A percentile compares a stretch with the other conserved stretches of the same genome.
Evolutionary conservation across 345 rosid genomes (phyloP).

Genomic region (Raphanus sativus): DNA sequence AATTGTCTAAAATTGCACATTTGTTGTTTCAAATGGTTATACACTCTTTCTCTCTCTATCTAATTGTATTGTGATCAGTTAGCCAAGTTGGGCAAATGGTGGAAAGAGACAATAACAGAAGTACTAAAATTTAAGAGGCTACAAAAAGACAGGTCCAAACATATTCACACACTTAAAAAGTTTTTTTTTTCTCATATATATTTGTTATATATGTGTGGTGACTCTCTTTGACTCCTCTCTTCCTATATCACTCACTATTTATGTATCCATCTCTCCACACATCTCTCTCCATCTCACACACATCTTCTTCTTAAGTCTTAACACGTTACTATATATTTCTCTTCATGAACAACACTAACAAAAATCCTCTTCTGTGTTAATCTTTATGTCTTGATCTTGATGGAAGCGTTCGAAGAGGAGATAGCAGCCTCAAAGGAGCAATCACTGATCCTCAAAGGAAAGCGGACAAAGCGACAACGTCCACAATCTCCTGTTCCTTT

Average conservation of each 20-base stretch:
- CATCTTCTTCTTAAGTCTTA: conserved; percentile 9
- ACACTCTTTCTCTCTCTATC: conserved; percentile 27
- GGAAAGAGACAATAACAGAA: conserved; percentile 38
- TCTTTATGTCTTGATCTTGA: conserved; percentile 16
- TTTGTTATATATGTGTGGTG: conserved; percentile 36
- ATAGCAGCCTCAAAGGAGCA: conserved; percentile 40
- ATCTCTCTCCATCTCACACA: conserved; percentile 41
- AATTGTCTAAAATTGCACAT: conserved; percentile 24
- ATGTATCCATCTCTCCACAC: conserved; percentile 44
- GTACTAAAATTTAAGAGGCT: conserved; percentile 41
- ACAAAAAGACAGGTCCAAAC: conserved; percentile 39
- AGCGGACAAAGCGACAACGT: conserved; percentile 71
- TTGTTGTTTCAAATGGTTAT: conserved; percentile 28
- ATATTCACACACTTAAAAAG: conserved; percentile 37
- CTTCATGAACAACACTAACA: conserved; percentile 24
- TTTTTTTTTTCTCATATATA: conserved; percentile 10
- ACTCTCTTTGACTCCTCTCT: conserved; percentile 43
- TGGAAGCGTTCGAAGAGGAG: conserved; percentile 59
- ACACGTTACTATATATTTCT: conserved; percentile 36
- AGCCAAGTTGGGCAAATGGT: conserved; percentile 40
- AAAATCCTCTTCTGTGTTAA: conserved; percentile 14
- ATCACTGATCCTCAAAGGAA: conserved; percentile 55
- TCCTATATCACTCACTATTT: conserved; percentile 37
- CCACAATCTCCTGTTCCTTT: conserved; percentile 62
- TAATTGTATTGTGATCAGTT: conserved; percentile 38